A percentile compares a stretch with the other conserved stretches of the same genome.
Evolutionary conservation across 2,329 filamentous ascomycete genomes (phyloP).

Genomic region (Hymenoscyphus albidus): DNA sequence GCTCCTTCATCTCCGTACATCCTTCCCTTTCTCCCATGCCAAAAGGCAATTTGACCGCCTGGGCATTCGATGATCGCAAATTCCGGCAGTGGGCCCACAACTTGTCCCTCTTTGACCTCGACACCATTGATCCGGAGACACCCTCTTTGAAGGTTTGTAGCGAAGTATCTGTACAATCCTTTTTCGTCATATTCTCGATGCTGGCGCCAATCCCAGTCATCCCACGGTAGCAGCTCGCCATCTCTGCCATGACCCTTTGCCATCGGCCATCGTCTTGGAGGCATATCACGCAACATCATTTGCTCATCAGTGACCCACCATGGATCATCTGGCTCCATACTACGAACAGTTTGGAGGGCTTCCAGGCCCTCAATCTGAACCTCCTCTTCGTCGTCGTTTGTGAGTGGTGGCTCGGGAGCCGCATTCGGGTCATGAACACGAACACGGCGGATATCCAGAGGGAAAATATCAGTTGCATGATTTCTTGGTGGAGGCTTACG

Average conservation of each 20-base stretch:
- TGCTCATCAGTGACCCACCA: conserved; percentile 28
- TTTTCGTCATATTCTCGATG: conserved; percentile 23
- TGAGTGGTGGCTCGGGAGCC: neutral
- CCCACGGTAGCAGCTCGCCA: conserved; percentile 14
- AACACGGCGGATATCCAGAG: conserved; percentile 30
- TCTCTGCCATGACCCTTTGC: conserved; percentile 1
- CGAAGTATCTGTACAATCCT: conserved; percentile 25
- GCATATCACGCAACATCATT: conserved; percentile 19
- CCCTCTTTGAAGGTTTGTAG: conserved; percentile 29
- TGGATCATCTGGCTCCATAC: conserved; percentile 22
- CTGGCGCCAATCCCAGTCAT: conserved; percentile 24
- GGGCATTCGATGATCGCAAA: conserved; percentile 32
- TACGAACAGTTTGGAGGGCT: conserved; percentile 6
- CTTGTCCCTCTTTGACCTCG: conserved; percentile 25
- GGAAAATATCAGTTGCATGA: conserved; percentile 20
- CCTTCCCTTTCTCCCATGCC: conserved; percentile 27
- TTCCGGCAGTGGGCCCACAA: conserved; percentile 32
- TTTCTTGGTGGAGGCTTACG: conserved; percentile 10
- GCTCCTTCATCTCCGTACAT: conserved; percentile 12
- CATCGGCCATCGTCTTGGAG: conserved; percentile 23
- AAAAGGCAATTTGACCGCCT: conserved; percentile 29
- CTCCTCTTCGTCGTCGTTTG: conserved; percentile 6
- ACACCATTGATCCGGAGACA: conserved; percentile 29
- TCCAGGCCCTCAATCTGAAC: conserved; percentile 13
- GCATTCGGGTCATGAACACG: neutral